Base-by-base conservation (phyloP, 2,329 filamentous ascomycete species). In the Penicillium sp. region DNA sequence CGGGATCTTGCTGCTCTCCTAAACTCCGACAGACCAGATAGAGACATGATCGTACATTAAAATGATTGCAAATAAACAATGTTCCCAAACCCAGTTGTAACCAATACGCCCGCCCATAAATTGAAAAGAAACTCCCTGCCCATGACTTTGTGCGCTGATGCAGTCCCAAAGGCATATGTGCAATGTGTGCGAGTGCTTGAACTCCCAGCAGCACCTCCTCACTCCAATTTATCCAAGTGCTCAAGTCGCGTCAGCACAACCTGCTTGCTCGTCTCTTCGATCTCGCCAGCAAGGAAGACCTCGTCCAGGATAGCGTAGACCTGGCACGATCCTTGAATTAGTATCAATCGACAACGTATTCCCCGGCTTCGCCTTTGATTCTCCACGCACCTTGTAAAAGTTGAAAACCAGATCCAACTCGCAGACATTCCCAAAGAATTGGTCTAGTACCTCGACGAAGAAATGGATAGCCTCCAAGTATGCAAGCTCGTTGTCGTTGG, bases 381-480 rank as follows among this genome's bases (percentile, higher is more conserved):
- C 31, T n/a, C 38, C 22, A 72, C 82, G 25, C 64, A 86, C 85
- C 82, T 89, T 89, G 75, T 88, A 89, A 66, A 89, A 89, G 67
- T 89, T 89, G 72, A 89, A 88, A 17, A 88, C 86, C 75, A 99
- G 82, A 80, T 99, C 95, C 75, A 99, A 83, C 82, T 99, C 95
- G 81, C 95, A 99, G 60, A 99, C 95, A 77, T 99, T 99, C 67
- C 95, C 95, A 77, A 99, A 99, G 81, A 99, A 99, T 72, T 93
- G 88, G 83, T 99, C 95, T 71, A 99, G 85, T 63, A 99, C 95
- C 82, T 99, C 95, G 70, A 99, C 95, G 73, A 99, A 99, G 83
- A 99, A 99, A 80, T 99, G 95, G 73, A 99, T 97, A 6, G 93
- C 95, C 80, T 99, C 95, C 60, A 99, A 85, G 73, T 92, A 98